phyloP scores from a whole-genome alignment of 2,329 filamentous ascomycete species.

The Fonsecaea nubica region DNA sequence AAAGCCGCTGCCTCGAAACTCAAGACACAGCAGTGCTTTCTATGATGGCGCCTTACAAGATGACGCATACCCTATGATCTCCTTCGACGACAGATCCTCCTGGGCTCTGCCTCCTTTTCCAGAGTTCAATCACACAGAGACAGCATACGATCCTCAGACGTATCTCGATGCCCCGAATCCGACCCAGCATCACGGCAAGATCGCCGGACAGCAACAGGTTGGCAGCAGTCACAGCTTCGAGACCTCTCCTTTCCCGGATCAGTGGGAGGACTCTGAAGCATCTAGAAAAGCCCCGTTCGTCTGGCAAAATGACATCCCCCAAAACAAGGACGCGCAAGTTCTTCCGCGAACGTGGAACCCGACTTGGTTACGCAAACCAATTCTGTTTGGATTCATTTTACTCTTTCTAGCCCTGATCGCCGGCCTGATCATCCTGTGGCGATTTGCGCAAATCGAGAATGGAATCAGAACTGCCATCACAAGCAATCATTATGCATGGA shows the following conservation, averaged over 20 bases:
- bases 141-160: not conserved
- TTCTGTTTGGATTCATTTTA: constrained; percentile 3
- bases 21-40: constrained; percentile 3
- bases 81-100: not conserved
- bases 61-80: constrained; percentile 1
- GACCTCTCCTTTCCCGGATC: not conserved
- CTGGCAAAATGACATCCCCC: not conserved
- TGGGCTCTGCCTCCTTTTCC: not conserved
- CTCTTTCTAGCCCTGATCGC: constrained; percentile 16
- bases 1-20: constrained; percentile 6
- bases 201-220: not conserved
- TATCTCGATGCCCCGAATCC: not conserved
- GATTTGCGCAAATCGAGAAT: constrained; percentile 8
- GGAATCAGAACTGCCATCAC: constrained; percentile 12
- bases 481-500: constrained; percentile 33
- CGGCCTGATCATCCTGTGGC: constrained; percentile 6
- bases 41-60: not conserved
- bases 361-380: constrained; percentile 2
- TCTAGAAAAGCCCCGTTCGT: not conserved
- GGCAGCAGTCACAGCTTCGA: not conserved
- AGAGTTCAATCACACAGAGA: not conserved
- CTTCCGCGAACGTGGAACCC: constrained; percentile 13
- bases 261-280: not conserved
- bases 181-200: not conserved
- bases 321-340: not conserved